Conservation (phyloP, 2,329 filamentous ascomycete genomes). For the Colletotrichum nymphaeae region DNA sequence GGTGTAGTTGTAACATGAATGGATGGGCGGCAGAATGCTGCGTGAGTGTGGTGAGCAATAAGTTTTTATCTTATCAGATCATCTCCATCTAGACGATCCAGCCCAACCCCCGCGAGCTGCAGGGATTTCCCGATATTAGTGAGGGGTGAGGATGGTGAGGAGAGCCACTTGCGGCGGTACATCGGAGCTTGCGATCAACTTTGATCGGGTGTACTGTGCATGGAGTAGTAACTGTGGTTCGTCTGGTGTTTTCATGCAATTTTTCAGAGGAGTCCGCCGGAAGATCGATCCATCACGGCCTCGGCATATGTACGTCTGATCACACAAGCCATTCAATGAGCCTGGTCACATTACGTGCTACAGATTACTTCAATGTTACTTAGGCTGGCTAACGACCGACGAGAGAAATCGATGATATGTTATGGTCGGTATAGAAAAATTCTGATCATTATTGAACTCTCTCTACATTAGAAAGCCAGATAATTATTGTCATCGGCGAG, state of each 20-base stretch:
- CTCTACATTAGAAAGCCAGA: neutral
- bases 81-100: conserved; percentile 1
- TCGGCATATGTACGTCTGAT: neutral
- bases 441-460: neutral
- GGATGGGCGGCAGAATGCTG: neutral
- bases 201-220: neutral
- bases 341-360: neutral
- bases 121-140: neutral
- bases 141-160: neutral
- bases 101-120: neutral
- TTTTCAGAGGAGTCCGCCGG: neutral
- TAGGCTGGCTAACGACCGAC: neutral
- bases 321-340: neutral
- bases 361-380: neutral
- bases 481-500: neutral
- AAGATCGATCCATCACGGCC: neutral
- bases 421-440: neutral
- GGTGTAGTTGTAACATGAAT: conserved; percentile 1
- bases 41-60: neutral
- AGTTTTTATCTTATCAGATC: conserved; percentile 32
- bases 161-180: conserved; percentile 18
- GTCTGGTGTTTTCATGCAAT: neutral
- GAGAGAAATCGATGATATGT: neutral
- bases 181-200: conserved; percentile 6
- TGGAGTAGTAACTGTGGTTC: neutral